Evolutionary conservation across 2,329 filamentous ascomycete genomes (phyloP).

Genomic region (Helotiales sp.): DNA sequence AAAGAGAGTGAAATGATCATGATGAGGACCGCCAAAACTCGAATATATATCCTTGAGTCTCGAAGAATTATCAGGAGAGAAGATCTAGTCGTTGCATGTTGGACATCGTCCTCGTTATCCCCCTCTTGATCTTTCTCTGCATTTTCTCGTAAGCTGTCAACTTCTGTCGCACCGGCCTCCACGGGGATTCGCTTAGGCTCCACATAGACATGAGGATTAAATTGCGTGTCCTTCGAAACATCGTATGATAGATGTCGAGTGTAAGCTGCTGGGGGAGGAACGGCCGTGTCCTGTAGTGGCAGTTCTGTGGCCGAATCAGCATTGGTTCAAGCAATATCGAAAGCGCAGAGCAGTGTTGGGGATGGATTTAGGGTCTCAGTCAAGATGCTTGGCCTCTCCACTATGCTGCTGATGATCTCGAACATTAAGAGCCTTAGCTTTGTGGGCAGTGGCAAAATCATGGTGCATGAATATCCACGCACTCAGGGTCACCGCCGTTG

Average conservation of each 20-base stretch:
- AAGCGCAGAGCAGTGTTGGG: too few relatives aligned
- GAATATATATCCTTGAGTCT: conserved; percentile 38
- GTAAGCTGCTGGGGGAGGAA: conserved; percentile 16
- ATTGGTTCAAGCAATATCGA: not conserved
- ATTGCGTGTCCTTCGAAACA: not conserved
- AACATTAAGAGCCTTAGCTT: too few relatives aligned
- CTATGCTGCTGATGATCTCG: too few relatives aligned
- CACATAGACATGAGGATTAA: conserved; percentile 7
- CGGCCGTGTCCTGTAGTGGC: not conserved
- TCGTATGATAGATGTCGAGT: conserved; percentile 17
- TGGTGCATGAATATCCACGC: too few relatives aligned
- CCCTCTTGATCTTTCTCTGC: not conserved
- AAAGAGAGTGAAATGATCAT: conserved; percentile 22
- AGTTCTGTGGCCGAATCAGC: not conserved
- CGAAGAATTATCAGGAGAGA: conserved; percentile 2
- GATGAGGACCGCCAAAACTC: conserved; percentile 18
- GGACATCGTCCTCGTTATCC: not conserved
- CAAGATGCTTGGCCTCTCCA: too few relatives aligned
- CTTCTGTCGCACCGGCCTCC: not conserved
- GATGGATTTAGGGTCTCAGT: too few relatives aligned
- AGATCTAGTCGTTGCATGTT: not conserved
- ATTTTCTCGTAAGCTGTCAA: not conserved
- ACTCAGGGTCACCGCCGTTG: too few relatives aligned
- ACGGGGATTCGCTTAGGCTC: not conserved
- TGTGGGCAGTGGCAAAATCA: too few relatives aligned